phyloP scores from a whole-genome alignment of 1,284 basidiomycete species.

The Fomes fomentarius region DNA sequence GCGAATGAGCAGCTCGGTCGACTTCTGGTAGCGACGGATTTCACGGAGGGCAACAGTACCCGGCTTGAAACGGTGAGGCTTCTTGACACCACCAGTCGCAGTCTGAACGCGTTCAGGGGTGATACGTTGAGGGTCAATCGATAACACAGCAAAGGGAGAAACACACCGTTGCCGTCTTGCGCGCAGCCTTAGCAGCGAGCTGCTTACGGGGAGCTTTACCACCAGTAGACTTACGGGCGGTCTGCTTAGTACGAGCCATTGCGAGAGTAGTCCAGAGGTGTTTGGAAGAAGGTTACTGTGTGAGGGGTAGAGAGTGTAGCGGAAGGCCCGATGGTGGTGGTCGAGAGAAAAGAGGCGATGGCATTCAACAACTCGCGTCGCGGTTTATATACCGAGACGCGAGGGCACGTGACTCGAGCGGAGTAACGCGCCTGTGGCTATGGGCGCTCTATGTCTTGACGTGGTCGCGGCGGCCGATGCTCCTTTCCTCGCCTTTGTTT shows the following conservation, averaged over 20 bases:
- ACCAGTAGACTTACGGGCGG: constrained; percentile 86
- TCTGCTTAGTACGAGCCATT: constrained; percentile 76
- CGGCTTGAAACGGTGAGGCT: constrained; percentile 96
- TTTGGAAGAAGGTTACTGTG: constrained; percentile 4
- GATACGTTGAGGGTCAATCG: not conserved
- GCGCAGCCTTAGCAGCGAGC: constrained; percentile 84
- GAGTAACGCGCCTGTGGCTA: constrained; percentile 30
- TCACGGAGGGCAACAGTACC: constrained; percentile 98
- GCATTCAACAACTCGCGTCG: constrained; percentile 29
- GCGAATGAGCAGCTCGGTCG: constrained; percentile 91
- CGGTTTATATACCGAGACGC: constrained; percentile 29
- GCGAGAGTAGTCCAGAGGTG: constrained; percentile 11
- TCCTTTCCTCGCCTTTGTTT: no score
- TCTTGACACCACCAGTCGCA: constrained; percentile 93
- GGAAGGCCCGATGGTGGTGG: constrained; percentile 20
- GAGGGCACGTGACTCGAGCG: constrained; percentile 26
- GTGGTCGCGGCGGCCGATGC: no score
- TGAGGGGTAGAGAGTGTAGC: constrained; percentile 12
- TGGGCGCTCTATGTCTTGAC: constrained; percentile 10
- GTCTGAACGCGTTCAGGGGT: constrained; percentile 28
- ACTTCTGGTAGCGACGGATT: constrained; percentile 97
- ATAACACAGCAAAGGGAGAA: no score
- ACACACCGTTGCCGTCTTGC: constrained; percentile 60
- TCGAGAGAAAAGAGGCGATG: constrained; percentile 23
- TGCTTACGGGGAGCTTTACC: constrained; percentile 91